These are phyloP conservation scores for Solanum hybrid DNA, from an alignment of 305 asterid species.

Conservation along the genomic window DNA sequence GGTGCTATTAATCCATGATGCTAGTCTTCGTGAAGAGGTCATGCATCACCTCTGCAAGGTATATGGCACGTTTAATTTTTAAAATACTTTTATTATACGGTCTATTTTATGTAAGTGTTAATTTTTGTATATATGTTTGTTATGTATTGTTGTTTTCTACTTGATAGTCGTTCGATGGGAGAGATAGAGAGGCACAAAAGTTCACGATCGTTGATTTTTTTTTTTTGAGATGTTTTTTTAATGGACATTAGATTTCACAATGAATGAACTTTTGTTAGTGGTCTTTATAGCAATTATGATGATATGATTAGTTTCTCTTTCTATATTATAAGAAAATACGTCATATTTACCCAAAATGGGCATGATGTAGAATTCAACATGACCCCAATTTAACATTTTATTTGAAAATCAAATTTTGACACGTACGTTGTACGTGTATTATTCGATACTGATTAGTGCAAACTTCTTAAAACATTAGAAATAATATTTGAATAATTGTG, in stretches of 20 bases:
- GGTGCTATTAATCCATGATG: neutral
- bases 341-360: neutral
- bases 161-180: neutral
- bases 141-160: neutral
- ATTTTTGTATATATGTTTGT: neutral
- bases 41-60: neutral
- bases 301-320: too few species aligned
- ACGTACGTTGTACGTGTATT: neutral
- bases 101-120: neutral
- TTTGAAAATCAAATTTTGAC: neutral
- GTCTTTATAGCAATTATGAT: neutral
- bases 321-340: neutral
- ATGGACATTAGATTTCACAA: neutral
- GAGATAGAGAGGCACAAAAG: neutral
- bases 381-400: neutral
- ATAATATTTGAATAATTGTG: neutral
- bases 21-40: neutral
- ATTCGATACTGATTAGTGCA: neutral
- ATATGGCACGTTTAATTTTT: neutral
- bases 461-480: neutral
- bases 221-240: neutral
- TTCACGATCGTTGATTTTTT: neutral
- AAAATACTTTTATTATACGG: neutral
- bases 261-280: neutral
- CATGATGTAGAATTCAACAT: neutral